Conservation (phyloP, 1,139 yeast species). For the Pichia sp. region DNA sequence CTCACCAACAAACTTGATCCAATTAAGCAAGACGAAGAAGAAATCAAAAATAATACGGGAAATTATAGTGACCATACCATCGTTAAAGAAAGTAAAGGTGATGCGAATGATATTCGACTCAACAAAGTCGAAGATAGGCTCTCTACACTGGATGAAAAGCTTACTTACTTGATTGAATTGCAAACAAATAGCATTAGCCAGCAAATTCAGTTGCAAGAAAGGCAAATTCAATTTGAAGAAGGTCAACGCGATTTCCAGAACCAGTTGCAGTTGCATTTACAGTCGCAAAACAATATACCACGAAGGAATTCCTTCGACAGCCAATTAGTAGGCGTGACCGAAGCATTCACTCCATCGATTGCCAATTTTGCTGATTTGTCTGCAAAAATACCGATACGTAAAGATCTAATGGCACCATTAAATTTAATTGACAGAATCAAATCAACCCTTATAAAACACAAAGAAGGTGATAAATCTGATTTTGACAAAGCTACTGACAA, state of each 20-base stretch:
- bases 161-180: too few relatives aligned
- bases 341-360: constrained; percentile 2
- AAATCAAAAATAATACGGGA: background rate
- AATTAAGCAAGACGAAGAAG: background rate
- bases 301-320: constrained; percentile 3
- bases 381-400: constrained; percentile 4
- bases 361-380: constrained; percentile 1
- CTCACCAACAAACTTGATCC: too few relatives aligned
- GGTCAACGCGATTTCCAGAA: background rate
- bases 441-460: constrained; percentile 19
- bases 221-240: background rate
- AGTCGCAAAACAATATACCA: background rate
- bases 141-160: background rate
- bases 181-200: background rate
- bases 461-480: constrained; percentile 13
- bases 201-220: background rate
- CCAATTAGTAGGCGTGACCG: constrained; percentile 1
- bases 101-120: background rate
- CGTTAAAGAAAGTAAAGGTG: too few relatives aligned
- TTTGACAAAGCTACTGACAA: constrained; percentile 26
- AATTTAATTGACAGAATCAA: constrained; percentile 35
- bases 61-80: background rate
- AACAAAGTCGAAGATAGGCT: background rate
- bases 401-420: constrained; percentile 29
- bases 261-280: background rate